phyloP scores from a whole-genome alignment of 352 stramenopile genomes.

The Pythium graminicola region DNA sequence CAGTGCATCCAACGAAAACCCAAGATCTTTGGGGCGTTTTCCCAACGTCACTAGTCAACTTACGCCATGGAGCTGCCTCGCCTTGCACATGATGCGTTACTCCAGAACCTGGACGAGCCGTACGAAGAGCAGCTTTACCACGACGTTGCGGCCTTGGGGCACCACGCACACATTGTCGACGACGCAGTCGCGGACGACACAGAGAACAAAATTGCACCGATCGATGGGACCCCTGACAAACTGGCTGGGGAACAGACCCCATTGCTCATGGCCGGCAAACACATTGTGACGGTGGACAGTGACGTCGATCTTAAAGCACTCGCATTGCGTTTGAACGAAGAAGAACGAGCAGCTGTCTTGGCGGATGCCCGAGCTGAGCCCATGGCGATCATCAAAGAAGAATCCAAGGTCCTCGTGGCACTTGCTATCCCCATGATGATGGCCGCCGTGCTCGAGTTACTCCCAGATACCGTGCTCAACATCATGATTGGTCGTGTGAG shows the following conservation, averaged over 20 bases:
- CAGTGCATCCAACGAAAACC: not conserved
- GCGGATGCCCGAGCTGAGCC: slow-evolving; percentile 19
- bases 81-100: slow-evolving; percentile 23
- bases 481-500: slow-evolving; percentile 56
- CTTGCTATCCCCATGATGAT: slow-evolving; percentile 38
- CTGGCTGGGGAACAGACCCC: slow-evolving; percentile 19
- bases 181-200: too few relatives aligned
- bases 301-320: slow-evolving; percentile 17
- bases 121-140: slow-evolving; percentile 23
- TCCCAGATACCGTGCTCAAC: slow-evolving; percentile 28
- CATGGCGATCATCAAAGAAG: slow-evolving; percentile 17
- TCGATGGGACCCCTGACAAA: not conserved
- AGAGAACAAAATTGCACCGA: slow-evolving; percentile 1
- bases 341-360: slow-evolving; percentile 24
- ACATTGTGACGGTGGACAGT: slow-evolving; percentile 17
- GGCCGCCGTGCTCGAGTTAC: slow-evolving; percentile 32
- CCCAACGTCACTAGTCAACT: slow-evolving; percentile 2
- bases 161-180: slow-evolving; percentile 19
- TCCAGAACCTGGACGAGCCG: slow-evolving; percentile 30
- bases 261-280: slow-evolving; percentile 20
- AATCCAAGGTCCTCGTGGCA: slow-evolving; percentile 21
- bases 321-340: slow-evolving; percentile 18
- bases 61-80: slow-evolving; percentile 27
- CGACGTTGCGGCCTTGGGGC: slow-evolving; percentile 17
- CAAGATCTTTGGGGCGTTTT: slow-evolving; percentile 1